phyloP scores from a whole-genome alignment of 2,329 filamentous ascomycete genomes.

The Fusarium concolor region DNA sequence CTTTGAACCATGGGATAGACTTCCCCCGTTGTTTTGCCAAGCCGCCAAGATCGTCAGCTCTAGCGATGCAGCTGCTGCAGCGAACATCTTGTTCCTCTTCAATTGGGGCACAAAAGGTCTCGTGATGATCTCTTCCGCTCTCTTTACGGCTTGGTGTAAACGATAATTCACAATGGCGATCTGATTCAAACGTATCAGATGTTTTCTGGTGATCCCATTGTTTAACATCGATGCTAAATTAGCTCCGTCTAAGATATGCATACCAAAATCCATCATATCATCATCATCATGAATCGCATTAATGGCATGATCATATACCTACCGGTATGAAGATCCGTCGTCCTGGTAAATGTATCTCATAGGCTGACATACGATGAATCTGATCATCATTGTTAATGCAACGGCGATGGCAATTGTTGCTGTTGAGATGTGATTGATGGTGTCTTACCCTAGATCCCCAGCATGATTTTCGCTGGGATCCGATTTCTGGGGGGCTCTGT shows the following conservation, averaged over 20 bases:
- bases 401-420: not conserved
- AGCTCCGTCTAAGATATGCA: not conserved
- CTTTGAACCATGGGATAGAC: not conserved
- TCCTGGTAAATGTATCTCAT: not conserved
- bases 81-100: constrained; percentile 19
- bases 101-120: not conserved
- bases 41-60: constrained; percentile 30
- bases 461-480: not conserved
- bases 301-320: not conserved
- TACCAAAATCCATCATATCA: not conserved
- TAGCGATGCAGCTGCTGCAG: not conserved
- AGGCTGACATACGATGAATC: not conserved
- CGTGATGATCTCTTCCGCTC: constrained; percentile 2
- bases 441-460: constrained; percentile 17
- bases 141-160: constrained; percentile 5
- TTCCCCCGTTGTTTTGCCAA: constrained; percentile 19
- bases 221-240: not conserved
- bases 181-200: not conserved
- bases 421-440: not conserved
- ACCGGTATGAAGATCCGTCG: not conserved
- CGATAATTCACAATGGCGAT: not conserved
- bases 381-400: not conserved
- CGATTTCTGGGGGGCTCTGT: not conserved
- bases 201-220: not conserved
- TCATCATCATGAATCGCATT: not conserved